These are phyloP conservation scores for Botryotinia convoluta DNA, from an alignment of 2,329 filamentous ascomycete genomes.

Conservation along the genomic window DNA sequence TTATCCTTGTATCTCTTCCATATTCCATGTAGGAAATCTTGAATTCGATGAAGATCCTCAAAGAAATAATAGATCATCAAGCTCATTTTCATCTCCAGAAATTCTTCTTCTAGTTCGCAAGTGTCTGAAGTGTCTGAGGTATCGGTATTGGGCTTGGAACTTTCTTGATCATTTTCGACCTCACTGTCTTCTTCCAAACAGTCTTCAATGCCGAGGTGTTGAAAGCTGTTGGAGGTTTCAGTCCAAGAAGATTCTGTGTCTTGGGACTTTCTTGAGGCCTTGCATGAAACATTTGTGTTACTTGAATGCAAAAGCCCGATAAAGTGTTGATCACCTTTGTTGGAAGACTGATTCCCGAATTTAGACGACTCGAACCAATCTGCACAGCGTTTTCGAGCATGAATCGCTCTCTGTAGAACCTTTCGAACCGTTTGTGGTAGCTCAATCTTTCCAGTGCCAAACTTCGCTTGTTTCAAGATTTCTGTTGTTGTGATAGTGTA, in stretches of 20 bases:
- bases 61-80: conserved; percentile 1
- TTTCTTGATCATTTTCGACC: background rate
- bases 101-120: background rate
- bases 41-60: background rate
- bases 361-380: background rate
- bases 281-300: background rate
- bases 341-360: background rate
- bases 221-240: background rate
- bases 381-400: background rate
- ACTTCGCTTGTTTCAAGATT: background rate
- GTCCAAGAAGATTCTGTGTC: background rate
- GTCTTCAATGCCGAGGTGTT: background rate
- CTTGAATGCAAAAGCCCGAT: background rate
- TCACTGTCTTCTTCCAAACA: background rate
- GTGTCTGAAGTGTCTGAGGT: background rate
- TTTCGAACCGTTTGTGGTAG: background rate
- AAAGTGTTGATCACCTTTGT: background rate
- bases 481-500: background rate
- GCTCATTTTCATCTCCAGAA: background rate
- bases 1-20: background rate
- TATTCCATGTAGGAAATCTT: background rate
- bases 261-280: background rate
- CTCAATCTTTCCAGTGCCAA: background rate
- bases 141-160: background rate
- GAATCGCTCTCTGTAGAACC: background rate